Evolutionary conservation across 768 basidiomycete species (phyloP), one percentile per base, ranked within the genome.

Genomic region (Jaapia argillacea): DNA sequence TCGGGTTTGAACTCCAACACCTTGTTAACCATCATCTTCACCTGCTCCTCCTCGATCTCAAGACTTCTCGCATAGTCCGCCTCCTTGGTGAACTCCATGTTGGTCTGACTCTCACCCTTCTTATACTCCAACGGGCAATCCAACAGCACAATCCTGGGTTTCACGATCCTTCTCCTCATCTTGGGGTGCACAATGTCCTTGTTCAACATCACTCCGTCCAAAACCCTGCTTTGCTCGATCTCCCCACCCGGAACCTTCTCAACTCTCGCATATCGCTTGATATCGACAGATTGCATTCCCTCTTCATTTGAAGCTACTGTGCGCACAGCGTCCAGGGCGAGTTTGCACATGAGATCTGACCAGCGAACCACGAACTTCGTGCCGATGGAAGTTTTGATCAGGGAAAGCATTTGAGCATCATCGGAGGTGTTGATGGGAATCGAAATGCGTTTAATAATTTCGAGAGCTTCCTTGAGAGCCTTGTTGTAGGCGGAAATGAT

Each of bases 81-180:
- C 67, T 93, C 93, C 64, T 89, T 90, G 36, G 81, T 82, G 51
- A 98, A 91, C 66, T 97, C 94, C 74, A 98, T 98, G 60, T 97
- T 96, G 47, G 96, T 98, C 65, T 99, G 96, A 45, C 75, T 80
- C 69, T 98, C 96, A 22, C 94, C 94, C 71, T 98, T 98, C 69
- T 98, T 99, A 69, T 99, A 98, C 67, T 98, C 94, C 45, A 97
- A 65, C 6, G 93, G 92, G 61, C 93, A 98, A 61, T 96, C 92
- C 31, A 98, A 67, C 31, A 98, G 64, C 20, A 98, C 67, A 40
- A 99, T 85, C 10, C 93, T 67, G 3, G 94, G 96, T 51, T 89
- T 86, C 48, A 71, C 75, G 60, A 98, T 98, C 51, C 90, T 70
- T 45, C 96, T 63, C 43, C 94, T 70, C 96, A 98, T 99, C 52